These are phyloP conservation scores for Fraxinus floribunda DNA, from an alignment of 305 asterid genomes.

Conservation along the genomic window DNA sequence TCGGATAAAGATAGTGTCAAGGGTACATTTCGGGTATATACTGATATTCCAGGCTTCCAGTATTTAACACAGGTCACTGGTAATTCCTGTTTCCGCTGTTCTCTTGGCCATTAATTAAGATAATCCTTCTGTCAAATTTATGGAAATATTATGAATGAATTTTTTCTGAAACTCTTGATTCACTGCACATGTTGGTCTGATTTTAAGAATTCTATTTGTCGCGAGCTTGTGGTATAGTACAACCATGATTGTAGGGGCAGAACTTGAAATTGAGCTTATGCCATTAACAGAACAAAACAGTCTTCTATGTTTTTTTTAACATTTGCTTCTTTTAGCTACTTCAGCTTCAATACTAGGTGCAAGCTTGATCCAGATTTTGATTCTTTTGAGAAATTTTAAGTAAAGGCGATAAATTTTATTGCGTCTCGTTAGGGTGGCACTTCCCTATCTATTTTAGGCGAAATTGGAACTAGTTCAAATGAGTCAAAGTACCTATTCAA, in stretches of 20 bases:
- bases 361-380: neutral
- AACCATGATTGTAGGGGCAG: neutral
- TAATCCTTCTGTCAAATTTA: neutral
- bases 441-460: neutral
- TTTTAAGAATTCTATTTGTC: neutral
- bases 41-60: slow-evolving; percentile 78
- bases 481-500: neutral
- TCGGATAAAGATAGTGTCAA: slow-evolving; percentile 49
- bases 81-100: slow-evolving; percentile 37
- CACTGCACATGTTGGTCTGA: neutral
- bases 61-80: slow-evolving; percentile 97
- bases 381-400: neutral
- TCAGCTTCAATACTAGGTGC: neutral
- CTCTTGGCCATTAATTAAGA: slow-evolving; percentile 4
- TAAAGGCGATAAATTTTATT: neutral
- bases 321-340: neutral
- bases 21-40: slow-evolving; percentile 77
- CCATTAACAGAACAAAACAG: neutral
- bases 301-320: neutral
- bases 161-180: neutral
- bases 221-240: neutral
- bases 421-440: neutral
- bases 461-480: neutral
- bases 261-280: neutral
- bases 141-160: neutral